Percentiles rank a stretch among this genome's conserved stretches.
Evolutionary conservation across 257 asterid species (phyloP).

Genomic region (Asclepias syriaca): DNA sequence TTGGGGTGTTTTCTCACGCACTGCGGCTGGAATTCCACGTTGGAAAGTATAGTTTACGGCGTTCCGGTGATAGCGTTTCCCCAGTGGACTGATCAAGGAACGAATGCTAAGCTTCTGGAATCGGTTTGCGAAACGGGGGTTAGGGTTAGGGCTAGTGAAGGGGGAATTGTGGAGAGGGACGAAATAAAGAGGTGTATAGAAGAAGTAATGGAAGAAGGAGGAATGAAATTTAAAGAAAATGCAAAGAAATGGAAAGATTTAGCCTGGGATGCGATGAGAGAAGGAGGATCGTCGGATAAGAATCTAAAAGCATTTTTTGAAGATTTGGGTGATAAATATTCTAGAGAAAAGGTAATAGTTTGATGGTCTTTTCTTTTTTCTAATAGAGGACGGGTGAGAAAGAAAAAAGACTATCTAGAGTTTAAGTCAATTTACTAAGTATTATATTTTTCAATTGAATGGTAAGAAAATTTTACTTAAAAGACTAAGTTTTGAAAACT

Average conservation of each 20-base stretch:
- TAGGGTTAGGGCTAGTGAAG: slow-evolving; percentile 14
- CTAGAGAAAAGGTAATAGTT: no score
- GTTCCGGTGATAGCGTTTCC: slow-evolving; percentile 30
- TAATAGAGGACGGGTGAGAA: no score
- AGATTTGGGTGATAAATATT: not conserved
- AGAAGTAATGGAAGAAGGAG: slow-evolving; percentile 18
- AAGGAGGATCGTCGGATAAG: slow-evolving; percentile 24
- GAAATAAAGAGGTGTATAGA: slow-evolving; percentile 27
- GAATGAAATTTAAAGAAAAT: slow-evolving; percentile 17
- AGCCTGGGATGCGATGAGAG: slow-evolving; percentile 21
- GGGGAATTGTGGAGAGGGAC: slow-evolving; percentile 18
- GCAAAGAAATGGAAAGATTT: slow-evolving; percentile 23
- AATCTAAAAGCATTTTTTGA: slow-evolving; percentile 20
- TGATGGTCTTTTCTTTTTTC: no score
- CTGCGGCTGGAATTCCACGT: slow-evolving; percentile 37
- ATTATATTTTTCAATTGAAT: no score
- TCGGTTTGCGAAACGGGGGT: slow-evolving; percentile 29
- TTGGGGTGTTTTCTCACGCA: slow-evolving; percentile 33
- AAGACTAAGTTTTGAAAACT: no score
- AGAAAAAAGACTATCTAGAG: no score
- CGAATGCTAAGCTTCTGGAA: slow-evolving; percentile 26
- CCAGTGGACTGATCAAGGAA: slow-evolving; percentile 31
- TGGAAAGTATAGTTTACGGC: slow-evolving; percentile 22
- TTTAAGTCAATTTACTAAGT: no score
- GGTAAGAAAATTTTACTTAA: no score